phyloP scores from a whole-genome alignment of 2,329 filamentous ascomycete genomes.

The Lasiodiplodia hormozganensis region DNA sequence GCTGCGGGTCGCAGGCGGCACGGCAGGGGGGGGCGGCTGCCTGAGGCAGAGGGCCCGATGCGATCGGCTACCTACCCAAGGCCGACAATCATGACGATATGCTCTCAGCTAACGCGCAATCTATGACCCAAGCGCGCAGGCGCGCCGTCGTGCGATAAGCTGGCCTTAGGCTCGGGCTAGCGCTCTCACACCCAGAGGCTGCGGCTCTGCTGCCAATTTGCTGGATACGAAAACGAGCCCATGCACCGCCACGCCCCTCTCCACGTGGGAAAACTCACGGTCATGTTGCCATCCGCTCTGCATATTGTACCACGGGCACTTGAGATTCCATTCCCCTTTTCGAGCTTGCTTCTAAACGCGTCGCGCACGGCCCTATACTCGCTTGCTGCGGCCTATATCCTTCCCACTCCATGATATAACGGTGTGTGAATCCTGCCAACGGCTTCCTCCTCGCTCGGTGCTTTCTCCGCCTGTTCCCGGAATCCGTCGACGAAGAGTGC shows the following conservation, averaged over 20 bases:
- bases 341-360: background rate
- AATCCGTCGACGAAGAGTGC: background rate
- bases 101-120: background rate
- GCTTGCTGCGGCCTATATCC: conserved; percentile 10
- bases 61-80: background rate
- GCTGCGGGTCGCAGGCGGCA: background rate
- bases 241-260: background rate
- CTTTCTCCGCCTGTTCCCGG: background rate
- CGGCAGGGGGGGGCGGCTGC: background rate
- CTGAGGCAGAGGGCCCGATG: background rate
- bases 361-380: conserved; percentile 8
- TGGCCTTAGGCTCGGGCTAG: background rate
- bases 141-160: no score
- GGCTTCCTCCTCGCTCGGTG: conserved; percentile 1
- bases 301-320: background rate
- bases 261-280: background rate
- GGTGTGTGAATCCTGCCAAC: background rate
- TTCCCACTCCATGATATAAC: conserved; percentile 1
- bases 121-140: conserved; percentile 12
- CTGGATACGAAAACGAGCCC: conserved; percentile 10
- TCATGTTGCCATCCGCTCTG: no score
- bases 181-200: background rate
- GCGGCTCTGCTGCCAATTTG: conserved; percentile 24
- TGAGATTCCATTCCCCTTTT: background rate
- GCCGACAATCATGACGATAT: background rate